Evolutionary conservation across 306 rosid genomes (phyloP).

Genomic region (Clitoria ternatea): DNA sequence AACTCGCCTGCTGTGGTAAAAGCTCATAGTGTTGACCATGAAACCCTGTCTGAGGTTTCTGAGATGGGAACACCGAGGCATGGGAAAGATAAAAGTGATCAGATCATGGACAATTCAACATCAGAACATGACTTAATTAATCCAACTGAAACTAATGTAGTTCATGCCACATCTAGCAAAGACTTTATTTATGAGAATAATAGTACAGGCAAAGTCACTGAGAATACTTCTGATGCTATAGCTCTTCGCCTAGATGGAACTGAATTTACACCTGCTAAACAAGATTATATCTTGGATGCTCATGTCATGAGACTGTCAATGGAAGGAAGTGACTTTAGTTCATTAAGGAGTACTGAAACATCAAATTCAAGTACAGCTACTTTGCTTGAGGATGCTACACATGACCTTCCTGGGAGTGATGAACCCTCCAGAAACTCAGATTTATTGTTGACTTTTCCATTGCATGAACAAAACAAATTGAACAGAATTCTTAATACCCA

Average conservation of each 20-base stretch:
- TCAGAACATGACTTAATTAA: slow-evolving; percentile 33
- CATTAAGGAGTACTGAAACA: slow-evolving; percentile 34
- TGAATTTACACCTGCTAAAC: slow-evolving; percentile 37
- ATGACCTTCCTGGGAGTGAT: slow-evolving; percentile 32
- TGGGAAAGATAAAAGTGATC: slow-evolving; percentile 37
- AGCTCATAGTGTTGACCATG: slow-evolving; percentile 37
- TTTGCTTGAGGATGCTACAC: slow-evolving; percentile 32
- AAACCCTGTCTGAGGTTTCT: slow-evolving; percentile 51
- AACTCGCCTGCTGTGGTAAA: slow-evolving; percentile 39
- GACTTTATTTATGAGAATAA: slow-evolving; percentile 29
- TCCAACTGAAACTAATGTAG: slow-evolving; percentile 27
- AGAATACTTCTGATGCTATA: slow-evolving; percentile 30
- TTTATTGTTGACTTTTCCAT: slow-evolving; percentile 47
- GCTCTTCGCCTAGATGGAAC: slow-evolving; percentile 65
- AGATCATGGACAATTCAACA: slow-evolving; percentile 32
- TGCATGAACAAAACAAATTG: slow-evolving; percentile 53
- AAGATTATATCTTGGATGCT: slow-evolving; percentile 34
- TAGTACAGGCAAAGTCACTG: slow-evolving; percentile 14
- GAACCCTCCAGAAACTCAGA: slow-evolving; percentile 38
- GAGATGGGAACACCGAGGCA: slow-evolving; percentile 54
- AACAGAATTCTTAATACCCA: slow-evolving; percentile 61
- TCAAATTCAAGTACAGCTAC: slow-evolving; percentile 28
- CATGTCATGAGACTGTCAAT: slow-evolving; percentile 41
- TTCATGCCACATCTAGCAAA: slow-evolving; percentile 30
- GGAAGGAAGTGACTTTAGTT: slow-evolving; percentile 53